Base-by-base conservation (phyloP, 306 rosid genomes). In the Parietaria judaica region DNA sequence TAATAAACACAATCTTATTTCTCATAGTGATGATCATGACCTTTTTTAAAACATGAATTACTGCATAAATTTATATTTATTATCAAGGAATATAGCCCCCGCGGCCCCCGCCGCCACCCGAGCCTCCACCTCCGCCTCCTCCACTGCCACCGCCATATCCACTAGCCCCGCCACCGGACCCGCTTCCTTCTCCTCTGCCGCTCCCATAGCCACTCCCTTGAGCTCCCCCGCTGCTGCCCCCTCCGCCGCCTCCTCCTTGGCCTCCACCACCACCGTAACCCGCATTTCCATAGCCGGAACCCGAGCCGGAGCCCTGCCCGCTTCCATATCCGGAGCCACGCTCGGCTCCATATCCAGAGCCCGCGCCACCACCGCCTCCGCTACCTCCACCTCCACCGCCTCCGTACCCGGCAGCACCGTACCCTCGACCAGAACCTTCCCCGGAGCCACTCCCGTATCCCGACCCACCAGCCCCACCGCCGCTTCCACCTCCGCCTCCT, bases 401-500 rank as follows among this genome's bases (percentile, higher is more conserved):
- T 7, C 75, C 77, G 31, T 23, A 23, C 31, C 31, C 31, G 31
- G 31, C 31, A 23, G 31, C 31, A 2, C 48, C 76, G 3, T 71
- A 68, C 8, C 52, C 66, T 16, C 85, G 79, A 15, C 65, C 65
- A 11, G 12, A 51, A 9, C 61, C 56, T 0, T 51, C 76, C 1
- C 56, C 58, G 2, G 58, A 35, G 12, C 74, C 59, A 23, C 74
- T 45, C 1, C 61, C 53, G 1, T 70, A 70, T 1, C 71, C 71
- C 31, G 2, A 23, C 31, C 31, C 81, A 51, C 67, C 65, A 0
- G 67, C 67, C 0, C 64, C 71, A 8, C 78, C 74, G 1, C 56
- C 62, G 3, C 60, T 73, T 36, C 77, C 84, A 1, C 79, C 79
- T 1, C 70, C 70, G 36, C 66, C 66, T 1, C 76, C 76, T 71